Evolutionary conservation across 129 eudicot genomes (phyloP).

Genomic region (Lactuca sativa): DNA sequence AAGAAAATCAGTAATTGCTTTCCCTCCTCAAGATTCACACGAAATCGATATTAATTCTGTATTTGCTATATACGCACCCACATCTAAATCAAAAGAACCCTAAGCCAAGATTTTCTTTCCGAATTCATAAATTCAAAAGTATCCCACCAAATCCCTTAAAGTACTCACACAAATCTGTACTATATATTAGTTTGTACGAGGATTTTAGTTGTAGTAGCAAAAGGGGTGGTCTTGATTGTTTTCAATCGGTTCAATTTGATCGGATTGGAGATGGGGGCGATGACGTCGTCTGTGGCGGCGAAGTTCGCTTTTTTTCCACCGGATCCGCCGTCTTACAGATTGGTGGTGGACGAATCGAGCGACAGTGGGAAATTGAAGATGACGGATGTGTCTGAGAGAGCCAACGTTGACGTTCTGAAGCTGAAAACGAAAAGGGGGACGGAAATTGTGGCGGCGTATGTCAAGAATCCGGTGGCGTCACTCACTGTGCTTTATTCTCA

Average conservation of each 20-base stretch:
- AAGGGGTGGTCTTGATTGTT: background rate
- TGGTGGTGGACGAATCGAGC: slow-evolving; percentile 48
- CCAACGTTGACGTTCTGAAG: slow-evolving; percentile 84
- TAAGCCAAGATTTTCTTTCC: slow-evolving; percentile 17
- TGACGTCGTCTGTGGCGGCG: slow-evolving; percentile 96
- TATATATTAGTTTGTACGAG: background rate
- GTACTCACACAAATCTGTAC: background rate
- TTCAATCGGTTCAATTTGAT: background rate
- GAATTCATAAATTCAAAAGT: background rate
- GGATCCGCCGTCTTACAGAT: slow-evolving; percentile 80
- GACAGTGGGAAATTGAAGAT: slow-evolving; percentile 57
- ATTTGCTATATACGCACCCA: background rate
- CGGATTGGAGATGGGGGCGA: slow-evolving; percentile 63
- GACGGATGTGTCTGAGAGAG: slow-evolving; percentile 69
- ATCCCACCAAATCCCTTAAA: slow-evolving; percentile 12
- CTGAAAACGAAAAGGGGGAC: slow-evolving; percentile 74
- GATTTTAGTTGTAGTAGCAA: slow-evolving; percentile 4
- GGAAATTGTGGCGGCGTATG: slow-evolving; percentile 68
- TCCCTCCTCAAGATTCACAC: slow-evolving; percentile 4
- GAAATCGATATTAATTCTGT: background rate
- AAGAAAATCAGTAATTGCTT: slow-evolving; percentile 6
- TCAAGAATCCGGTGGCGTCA: slow-evolving; percentile 74
- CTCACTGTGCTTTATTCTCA: slow-evolving; percentile 86
- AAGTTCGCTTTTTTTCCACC: slow-evolving; percentile 97
- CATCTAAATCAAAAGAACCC: slow-evolving; percentile 16